A percentile compares a stretch with the other conserved stretches of the same genome.
Evolutionary conservation across 192 early-diverging fungal species (phyloP).

Genomic region (Gonapodya prolifera): DNA sequence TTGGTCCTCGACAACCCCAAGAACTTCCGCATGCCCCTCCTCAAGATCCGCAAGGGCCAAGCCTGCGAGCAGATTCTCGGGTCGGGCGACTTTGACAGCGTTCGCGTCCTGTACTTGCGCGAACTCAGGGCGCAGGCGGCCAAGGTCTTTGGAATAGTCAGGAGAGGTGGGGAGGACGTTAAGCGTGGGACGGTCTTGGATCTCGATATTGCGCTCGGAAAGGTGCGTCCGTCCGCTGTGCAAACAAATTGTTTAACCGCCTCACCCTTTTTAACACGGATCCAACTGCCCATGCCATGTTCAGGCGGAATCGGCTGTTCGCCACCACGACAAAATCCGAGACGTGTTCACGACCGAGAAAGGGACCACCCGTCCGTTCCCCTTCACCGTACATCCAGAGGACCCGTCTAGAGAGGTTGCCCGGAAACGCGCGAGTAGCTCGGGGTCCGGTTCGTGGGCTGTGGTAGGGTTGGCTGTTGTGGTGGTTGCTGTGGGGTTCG

Average conservation of each 20-base stretch:
- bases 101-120: not conserved
- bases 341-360: not conserved
- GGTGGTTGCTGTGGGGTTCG: not conserved
- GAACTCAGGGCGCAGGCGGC: not conserved
- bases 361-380: not conserved
- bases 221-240: not conserved
- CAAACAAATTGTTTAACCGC: not conserved
- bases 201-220: not conserved
- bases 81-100: not conserved
- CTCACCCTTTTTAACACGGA: not conserved
- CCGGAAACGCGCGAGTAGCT: not conserved
- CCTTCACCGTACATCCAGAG: not conserved
- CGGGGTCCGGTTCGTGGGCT: not conserved
- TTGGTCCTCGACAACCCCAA: constrained; percentile 75
- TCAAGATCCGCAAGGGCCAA: constrained; percentile 66
- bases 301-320: not conserved
- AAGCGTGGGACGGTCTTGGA: not conserved
- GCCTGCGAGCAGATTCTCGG: not conserved
- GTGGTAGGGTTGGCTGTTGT: not conserved
- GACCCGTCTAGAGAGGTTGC: not conserved
- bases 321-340: not conserved
- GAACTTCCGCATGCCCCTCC: constrained; percentile 56
- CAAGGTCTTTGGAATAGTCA: not conserved
- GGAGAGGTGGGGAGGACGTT: not conserved
- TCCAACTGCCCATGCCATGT: not conserved